Percentiles rank a stretch among this genome's conserved stretches.
Conservation (phyloP, 305 asterid genomes). For the Fraxinus platypoda region DNA sequence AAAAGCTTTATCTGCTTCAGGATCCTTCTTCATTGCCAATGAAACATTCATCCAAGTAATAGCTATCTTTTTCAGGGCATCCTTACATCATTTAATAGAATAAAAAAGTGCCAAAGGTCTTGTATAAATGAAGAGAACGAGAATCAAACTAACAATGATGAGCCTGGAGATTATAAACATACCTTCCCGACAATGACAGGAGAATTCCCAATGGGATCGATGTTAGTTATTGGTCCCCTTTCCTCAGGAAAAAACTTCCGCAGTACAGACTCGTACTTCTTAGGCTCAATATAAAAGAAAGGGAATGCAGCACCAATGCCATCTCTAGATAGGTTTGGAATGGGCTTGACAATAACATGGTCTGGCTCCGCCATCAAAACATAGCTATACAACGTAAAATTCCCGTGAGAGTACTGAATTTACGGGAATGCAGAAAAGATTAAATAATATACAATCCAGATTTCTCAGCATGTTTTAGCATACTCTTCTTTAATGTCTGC, state of each 20-base stretch:
- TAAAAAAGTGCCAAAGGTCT: not conserved
- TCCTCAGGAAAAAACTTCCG: constrained; percentile 74
- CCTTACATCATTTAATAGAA: constrained; percentile 34
- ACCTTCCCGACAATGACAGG: constrained; percentile 95
- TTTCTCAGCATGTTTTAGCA: constrained; percentile 19
- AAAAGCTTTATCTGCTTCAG: constrained; percentile 83
- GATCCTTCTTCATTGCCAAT: constrained; percentile 88
- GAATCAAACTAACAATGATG: not conserved
- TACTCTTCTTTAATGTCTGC: constrained; percentile 89
- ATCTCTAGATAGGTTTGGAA: constrained; percentile 73
- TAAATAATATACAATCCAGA: not conserved
- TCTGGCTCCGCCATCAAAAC: constrained; percentile 97
- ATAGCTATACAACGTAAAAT: constrained; percentile 48
- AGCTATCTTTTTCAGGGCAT: constrained; percentile 66
- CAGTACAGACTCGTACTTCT: constrained; percentile 63
- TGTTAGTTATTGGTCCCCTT: constrained; percentile 68
- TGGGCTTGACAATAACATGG: constrained; percentile 86
- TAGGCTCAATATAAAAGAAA: constrained; percentile 93
- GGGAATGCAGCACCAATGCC: constrained; percentile 88
- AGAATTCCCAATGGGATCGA: constrained; percentile 96
- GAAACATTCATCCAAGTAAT: constrained; percentile 98
- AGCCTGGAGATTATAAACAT: constrained; percentile 1
- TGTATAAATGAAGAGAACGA: constrained; percentile 9
- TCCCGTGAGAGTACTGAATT: constrained; percentile 4
- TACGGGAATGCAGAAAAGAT: constrained; percentile 3